A percentile compares a stretch with the other conserved stretches of the same genome.
These are phyloP conservation scores for Alternaria gansuensis DNA, from an alignment of 2,329 filamentous ascomycete species.

Conservation along the genomic window DNA sequence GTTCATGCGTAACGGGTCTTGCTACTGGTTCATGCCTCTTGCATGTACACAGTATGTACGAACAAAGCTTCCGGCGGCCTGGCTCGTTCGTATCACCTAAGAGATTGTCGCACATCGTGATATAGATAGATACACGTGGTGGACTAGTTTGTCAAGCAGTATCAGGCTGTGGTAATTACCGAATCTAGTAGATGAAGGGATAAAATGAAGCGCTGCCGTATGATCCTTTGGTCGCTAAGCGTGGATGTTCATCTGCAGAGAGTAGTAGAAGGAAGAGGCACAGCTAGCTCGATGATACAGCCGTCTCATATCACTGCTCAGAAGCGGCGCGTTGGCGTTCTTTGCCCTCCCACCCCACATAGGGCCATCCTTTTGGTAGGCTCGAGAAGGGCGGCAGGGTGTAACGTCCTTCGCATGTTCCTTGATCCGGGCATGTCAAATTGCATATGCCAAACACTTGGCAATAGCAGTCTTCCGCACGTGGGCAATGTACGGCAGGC, in stretches of 20 bases:
- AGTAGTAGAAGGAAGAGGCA: not conserved
- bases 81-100: too few relatives aligned
- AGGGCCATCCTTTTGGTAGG: constrained; percentile 70
- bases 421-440: constrained; percentile 53
- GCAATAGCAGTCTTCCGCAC: constrained; percentile 70
- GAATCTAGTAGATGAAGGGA: not conserved
- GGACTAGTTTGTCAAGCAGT: not conserved
- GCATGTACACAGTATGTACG: too few relatives aligned
- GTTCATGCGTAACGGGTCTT: too few relatives aligned
- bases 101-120: too few relatives aligned
- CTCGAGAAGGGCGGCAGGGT: constrained; percentile 65
- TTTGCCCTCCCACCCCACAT: constrained; percentile 62
- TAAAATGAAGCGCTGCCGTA: not conserved
- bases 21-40: too few relatives aligned
- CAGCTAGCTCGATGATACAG: not conserved
- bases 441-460: constrained; percentile 70
- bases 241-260: not conserved
- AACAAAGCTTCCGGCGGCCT: too few relatives aligned
- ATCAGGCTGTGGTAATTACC: not conserved
- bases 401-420: constrained; percentile 67
- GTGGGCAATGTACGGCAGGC: constrained; percentile 65
- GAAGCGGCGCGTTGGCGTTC: constrained; percentile 32
- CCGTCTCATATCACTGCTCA: constrained; percentile 28
- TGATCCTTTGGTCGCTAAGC: not conserved
- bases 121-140: too few relatives aligned